Evolutionary conservation across 1,139 yeast genomes (phyloP).

Genomic region (Wickerhamomyces sp.): DNA sequence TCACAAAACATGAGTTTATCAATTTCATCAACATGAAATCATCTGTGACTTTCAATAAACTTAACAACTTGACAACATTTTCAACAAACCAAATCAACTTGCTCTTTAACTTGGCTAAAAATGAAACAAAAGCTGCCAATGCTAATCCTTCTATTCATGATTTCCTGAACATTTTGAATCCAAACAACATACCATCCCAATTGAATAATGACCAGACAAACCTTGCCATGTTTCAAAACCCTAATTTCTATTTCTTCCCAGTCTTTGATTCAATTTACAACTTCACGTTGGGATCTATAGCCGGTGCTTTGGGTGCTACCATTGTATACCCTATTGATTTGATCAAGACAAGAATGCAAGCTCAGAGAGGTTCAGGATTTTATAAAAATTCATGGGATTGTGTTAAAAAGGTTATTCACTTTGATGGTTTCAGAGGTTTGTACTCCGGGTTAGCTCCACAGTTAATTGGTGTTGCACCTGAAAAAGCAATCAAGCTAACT

Average conservation of each 20-base stretch:
- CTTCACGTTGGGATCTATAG: constrained; percentile 85
- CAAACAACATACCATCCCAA: constrained; percentile 34
- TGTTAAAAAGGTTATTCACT: constrained; percentile 65
- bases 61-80: constrained; percentile 34
- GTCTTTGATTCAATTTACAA: constrained; percentile 85
- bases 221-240: constrained; percentile 18
- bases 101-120: constrained; percentile 22
- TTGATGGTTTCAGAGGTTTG: constrained; percentile 85
- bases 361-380: constrained; percentile 59
- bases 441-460: constrained; percentile 95
- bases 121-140: constrained; percentile 7
- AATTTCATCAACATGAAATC: constrained; percentile 29
- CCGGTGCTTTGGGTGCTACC: constrained; percentile 98
- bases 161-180: constrained; percentile 37
- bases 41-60: constrained; percentile 24
- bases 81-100: constrained; percentile 36
- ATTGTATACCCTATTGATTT: constrained; percentile 97
- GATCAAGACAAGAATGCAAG: constrained; percentile 97
- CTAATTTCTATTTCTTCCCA: constrained; percentile 38
- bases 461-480: constrained; percentile 96
- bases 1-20: constrained; percentile 33
- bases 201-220: constrained; percentile 8
- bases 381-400: constrained; percentile 87
- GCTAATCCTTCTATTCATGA: constrained; percentile 34
- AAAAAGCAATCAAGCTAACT: constrained; percentile 93